Conservation (phyloP, 768 basidiomycete genomes). For the Solioccasus polychromus region DNA sequence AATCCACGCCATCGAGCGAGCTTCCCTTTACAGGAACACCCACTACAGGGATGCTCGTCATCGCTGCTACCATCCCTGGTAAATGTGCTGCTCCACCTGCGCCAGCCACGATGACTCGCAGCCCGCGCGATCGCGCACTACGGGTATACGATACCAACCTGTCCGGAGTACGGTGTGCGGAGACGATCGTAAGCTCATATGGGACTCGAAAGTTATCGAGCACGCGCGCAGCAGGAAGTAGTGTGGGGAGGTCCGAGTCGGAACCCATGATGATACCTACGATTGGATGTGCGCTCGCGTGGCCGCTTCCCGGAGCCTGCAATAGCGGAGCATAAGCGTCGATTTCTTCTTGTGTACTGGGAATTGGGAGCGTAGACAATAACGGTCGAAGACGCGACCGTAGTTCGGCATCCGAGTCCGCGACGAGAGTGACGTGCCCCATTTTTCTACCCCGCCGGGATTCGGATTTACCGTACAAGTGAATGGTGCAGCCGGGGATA, state of each 20-base stretch:
- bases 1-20: constrained; percentile 91
- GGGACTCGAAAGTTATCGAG: constrained; percentile 81
- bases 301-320: constrained; percentile 44
- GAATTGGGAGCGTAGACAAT: constrained; percentile 56
- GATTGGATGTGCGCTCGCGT: constrained; percentile 68
- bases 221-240: constrained; percentile 85
- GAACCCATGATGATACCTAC: constrained; percentile 98
- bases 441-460: constrained; percentile 94
- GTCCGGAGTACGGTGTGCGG: constrained; percentile 93
- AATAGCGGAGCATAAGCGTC: constrained; percentile 50
- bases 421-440: constrained; percentile 95
- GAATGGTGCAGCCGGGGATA: constrained; percentile 74
- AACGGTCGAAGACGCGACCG: constrained; percentile 68
- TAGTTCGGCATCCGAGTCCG: constrained; percentile 74
- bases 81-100: constrained; percentile 99
- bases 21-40: constrained; percentile 98
- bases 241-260: constrained; percentile 93
- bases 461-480: constrained; percentile 93
- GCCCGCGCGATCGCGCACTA: constrained; percentile 62
- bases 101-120: constrained; percentile 84
- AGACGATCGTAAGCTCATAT: constrained; percentile 94
- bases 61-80: constrained; percentile 96
- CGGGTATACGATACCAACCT: constrained; percentile 80
- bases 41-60: constrained; percentile 89
- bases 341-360: constrained; percentile 42